Conservation (phyloP, 345 rosid species). For the Citrus medica region DNA sequence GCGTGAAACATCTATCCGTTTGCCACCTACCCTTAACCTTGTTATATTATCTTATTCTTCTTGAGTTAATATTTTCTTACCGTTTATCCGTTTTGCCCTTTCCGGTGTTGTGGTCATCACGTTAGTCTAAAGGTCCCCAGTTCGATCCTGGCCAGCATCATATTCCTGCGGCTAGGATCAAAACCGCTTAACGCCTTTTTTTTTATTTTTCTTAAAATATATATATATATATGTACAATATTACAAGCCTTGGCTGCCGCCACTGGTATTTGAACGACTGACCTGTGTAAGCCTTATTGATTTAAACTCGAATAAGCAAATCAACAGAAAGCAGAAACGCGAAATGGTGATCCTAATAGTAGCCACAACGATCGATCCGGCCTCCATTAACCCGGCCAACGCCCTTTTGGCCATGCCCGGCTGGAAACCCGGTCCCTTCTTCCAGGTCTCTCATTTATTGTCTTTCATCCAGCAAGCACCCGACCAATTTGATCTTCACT, state of each 20-base stretch:
- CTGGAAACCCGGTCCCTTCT: constrained; percentile 48
- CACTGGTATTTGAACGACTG: background rate
- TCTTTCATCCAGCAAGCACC: background rate
- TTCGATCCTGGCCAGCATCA: constrained; percentile 51
- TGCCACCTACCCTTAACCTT: background rate
- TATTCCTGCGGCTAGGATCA: too few species aligned
- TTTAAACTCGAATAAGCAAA: constrained; percentile 5
- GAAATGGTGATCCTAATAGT: constrained; percentile 76
- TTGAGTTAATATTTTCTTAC: too few species aligned
- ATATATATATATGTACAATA: too few species aligned
- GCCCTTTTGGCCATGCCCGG: constrained; percentile 73
- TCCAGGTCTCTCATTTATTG: constrained; percentile 34
- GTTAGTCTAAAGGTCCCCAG: constrained; percentile 47
- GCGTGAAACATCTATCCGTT: constrained; percentile 27
- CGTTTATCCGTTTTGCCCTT: too few species aligned
- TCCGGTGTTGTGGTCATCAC: constrained; percentile 47
- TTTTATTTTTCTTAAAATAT: too few species aligned
- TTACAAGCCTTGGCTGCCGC: background rate
- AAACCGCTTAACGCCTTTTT: too few species aligned
- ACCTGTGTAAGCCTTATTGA: background rate
- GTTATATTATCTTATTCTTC: background rate
- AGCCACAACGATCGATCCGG: constrained; percentile 78
- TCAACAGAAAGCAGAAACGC: background rate
- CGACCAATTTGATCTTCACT: background rate
- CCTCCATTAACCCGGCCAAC: constrained; percentile 84